phyloP scores from a whole-genome alignment of 345 rosid genomes.

The Boechera stricta region DNA sequence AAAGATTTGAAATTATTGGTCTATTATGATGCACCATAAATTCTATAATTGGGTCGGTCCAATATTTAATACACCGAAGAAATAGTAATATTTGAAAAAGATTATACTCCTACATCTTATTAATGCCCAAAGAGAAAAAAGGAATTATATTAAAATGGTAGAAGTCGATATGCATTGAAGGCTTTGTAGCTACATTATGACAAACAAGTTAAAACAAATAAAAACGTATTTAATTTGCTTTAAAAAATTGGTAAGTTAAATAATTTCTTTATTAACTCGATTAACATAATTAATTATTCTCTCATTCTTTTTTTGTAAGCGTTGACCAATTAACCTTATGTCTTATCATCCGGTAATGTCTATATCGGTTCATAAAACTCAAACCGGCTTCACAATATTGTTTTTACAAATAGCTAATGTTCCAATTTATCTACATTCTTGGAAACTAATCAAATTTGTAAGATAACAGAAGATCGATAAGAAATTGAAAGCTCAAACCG shows the following conservation, averaged over 20 bases:
- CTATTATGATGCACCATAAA: slow-evolving; percentile 37
- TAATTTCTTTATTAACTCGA: not conserved
- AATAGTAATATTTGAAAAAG: not conserved
- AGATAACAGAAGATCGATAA: not conserved
- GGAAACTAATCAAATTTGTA: not conserved
- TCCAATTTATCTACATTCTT: not conserved
- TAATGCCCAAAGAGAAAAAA: not conserved
- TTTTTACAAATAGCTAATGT: not conserved
- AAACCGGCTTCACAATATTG: slow-evolving; percentile 8
- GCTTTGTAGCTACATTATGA: slow-evolving; percentile 18
- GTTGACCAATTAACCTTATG: slow-evolving; percentile 5
- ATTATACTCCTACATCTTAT: not conserved
- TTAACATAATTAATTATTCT: slow-evolving; percentile 17
- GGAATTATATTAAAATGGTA: slow-evolving; percentile 3
- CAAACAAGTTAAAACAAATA: not conserved
- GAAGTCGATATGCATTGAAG: slow-evolving; percentile 27
- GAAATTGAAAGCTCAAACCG: not conserved
- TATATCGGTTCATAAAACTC: slow-evolving; percentile 21
- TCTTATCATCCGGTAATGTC: not conserved
- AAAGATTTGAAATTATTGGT: slow-evolving; percentile 41
- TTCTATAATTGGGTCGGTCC: slow-evolving; percentile 43
- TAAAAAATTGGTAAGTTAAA: slow-evolving; percentile 1
- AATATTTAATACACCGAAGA: slow-evolving; percentile 28
- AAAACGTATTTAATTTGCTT: not conserved
- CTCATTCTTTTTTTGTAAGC: not conserved